Percentiles rank a stretch among this genome's conserved stretches.
Evolutionary conservation across 129 eudicot species (phyloP).

Genomic region (Arctium lappa): DNA sequence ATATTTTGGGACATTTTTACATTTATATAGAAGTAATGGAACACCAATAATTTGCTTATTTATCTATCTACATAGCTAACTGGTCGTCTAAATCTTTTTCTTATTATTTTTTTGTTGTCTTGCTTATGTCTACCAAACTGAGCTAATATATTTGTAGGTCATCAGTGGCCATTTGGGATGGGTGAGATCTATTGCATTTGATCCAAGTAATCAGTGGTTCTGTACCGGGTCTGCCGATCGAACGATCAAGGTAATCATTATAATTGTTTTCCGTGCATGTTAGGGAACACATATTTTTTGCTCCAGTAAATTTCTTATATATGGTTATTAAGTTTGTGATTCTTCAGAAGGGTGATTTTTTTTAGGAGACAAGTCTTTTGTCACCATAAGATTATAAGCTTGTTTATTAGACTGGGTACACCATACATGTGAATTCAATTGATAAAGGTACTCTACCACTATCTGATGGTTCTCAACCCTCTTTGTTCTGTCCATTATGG

Average conservation of each 20-base stretch:
- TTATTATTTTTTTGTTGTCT: not conserved
- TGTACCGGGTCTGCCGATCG: constrained; percentile 99
- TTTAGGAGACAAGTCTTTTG: not conserved
- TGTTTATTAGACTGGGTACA: not conserved
- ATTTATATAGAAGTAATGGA: not conserved
- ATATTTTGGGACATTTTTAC: not conserved
- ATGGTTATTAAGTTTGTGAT: not conserved
- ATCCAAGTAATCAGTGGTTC: constrained; percentile 92
- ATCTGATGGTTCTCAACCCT: too few relatives aligned
- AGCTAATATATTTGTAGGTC: constrained; percentile 47
- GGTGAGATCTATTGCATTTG: constrained; percentile 96
- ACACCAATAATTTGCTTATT: not conserved
- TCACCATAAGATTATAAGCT: not conserved
- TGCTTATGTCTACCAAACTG: not conserved
- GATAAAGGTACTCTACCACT: too few relatives aligned
- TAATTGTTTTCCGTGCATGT: not conserved
- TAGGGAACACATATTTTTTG: not conserved
- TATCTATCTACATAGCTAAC: not conserved
- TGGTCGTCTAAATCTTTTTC: not conserved
- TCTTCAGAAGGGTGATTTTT: not conserved
- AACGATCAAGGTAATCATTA: constrained; percentile 70
- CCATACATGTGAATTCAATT: not conserved
- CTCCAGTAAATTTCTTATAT: not conserved
- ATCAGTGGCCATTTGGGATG: constrained; percentile 99
- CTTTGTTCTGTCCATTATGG: too few relatives aligned